Evolutionary conservation across 495 filamentous ascomycete species (phyloP), one percentile per base, ranked within the genome.

Genomic region (Aspergillus olivimuriae): DNA sequence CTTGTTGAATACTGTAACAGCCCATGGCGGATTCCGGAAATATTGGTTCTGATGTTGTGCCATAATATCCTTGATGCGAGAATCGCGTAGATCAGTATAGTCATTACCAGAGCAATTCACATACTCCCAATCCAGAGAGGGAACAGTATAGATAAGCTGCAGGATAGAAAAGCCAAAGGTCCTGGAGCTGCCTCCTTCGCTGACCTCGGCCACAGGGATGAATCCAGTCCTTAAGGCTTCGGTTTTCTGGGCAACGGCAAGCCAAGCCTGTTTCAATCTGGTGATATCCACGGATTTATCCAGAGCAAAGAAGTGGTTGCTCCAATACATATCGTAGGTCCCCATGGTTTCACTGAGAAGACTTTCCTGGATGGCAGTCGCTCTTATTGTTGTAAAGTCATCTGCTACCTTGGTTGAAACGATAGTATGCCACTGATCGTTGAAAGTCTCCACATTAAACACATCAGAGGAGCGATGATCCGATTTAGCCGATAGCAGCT

Each of bases 171-270:
- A 53, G 18, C 43, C 45, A 9, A 38, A n/a, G 4, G 7, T 34
- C 2, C 46, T 34, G 3, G 34, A 24, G 6, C 19, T 24, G 2
- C 28, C 32, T 2, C 17, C 16, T 11, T 31, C 44, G 3, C 26
- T 14, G 16, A 45, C 18, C n/a, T 60, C 51, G 6, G 58, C 63
- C 7, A 54, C 40, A 5, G 61, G 59, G 22, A 76, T 48, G 52
- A 94, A 92, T 1, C 62, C 66, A 5, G 83, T 89, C 10, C 85
- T 73, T 16, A 91, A 66, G 14, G 89, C 85, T 9, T 85, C 78
- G 2, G 73, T 77, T 2, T 63, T 55, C 2, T 67, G 52, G 28
- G 82, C 65, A 8, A 86, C 80, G 0, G 50, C 56, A n/a, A 62
- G 51, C 75, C 82, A 86, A 2, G 87, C 82, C 11, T 52, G 43